These are phyloP conservation scores for Fraxinus latifolia DNA, from an alignment of 305 asterid species.

Conservation along the genomic window DNA sequence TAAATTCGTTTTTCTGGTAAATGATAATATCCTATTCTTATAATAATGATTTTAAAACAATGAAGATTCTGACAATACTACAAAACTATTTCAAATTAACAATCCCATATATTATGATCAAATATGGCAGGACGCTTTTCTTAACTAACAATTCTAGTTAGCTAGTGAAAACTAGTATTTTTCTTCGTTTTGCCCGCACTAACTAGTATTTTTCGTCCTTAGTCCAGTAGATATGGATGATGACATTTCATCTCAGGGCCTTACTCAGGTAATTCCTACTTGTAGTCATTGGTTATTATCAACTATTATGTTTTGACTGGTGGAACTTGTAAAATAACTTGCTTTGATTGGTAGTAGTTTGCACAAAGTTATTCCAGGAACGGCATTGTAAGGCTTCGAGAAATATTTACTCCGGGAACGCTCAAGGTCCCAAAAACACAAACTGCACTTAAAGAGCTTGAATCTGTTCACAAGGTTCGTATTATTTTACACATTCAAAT, in stretches of 20 bases:
- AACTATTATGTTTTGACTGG: conserved; percentile 3
- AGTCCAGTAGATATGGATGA: conserved; percentile 88
- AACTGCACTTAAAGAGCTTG: conserved; percentile 77
- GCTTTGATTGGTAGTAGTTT: conserved; percentile 49
- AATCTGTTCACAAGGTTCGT: conserved; percentile 92
- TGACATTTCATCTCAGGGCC: conserved; percentile 85
- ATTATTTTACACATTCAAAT: neutral
- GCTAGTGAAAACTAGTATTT: neutral
- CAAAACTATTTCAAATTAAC: conserved; percentile 8
- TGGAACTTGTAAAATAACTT: conserved; percentile 1
- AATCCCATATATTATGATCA: neutral
- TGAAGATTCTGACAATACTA: neutral
- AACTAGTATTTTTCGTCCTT: conserved; percentile 25
- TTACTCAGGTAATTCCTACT: conserved; percentile 61
- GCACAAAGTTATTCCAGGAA: conserved; percentile 66
- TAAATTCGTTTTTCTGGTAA: neutral
- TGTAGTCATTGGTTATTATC: conserved; percentile 6
- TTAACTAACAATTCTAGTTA: conserved; percentile 1
- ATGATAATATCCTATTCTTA: neutral
- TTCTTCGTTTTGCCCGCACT: conserved; percentile 1
- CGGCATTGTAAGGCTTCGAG: conserved; percentile 67
- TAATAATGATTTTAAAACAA: neutral
- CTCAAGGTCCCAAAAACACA: conserved; percentile 76
- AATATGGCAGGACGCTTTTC: neutral
- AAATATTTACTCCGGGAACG: conserved; percentile 85